These are phyloP conservation scores for Fonsecaea erecta DNA, from an alignment of 2,329 filamentous ascomycete genomes.

Conservation along the genomic window DNA sequence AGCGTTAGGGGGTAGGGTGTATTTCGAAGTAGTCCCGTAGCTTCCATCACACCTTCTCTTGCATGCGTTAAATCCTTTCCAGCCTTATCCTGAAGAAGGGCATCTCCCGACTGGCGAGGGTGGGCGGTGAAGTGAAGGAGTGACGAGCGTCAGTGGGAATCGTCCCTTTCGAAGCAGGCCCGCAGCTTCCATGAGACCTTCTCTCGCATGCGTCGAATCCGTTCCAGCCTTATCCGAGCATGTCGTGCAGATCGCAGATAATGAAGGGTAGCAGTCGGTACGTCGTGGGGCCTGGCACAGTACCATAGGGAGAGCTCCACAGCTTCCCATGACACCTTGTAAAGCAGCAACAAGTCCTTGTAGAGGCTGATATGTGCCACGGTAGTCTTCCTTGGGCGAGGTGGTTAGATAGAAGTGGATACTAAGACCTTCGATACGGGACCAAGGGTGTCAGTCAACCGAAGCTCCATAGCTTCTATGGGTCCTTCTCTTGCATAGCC, in stretches of 20 bases:
- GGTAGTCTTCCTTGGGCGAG: not conserved
- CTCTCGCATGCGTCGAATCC: constrained; percentile 6
- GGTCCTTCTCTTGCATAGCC: constrained; percentile 14
- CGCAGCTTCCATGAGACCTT: constrained; percentile 17
- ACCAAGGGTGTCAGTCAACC: not conserved
- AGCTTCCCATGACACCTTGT: constrained; percentile 2
- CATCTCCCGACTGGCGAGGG: too few relatives aligned
- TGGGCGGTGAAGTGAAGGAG: not conserved
- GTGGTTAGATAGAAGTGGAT: not conserved
- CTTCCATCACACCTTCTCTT: constrained; percentile 17
- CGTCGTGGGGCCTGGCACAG: not conserved
- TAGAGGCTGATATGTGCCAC: not conserved
- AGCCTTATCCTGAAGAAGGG: not conserved
- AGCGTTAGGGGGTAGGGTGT: not conserved
- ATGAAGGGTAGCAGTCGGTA: not conserved
- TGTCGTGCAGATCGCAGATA: not conserved
- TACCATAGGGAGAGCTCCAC: constrained; percentile 3
- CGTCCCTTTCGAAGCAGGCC: constrained; percentile 7
- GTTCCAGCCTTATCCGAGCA: not conserved
- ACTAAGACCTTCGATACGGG: not conserved
- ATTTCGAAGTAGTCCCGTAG: constrained; percentile 9
- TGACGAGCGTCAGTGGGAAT: not conserved
- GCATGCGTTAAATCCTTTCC: constrained; percentile 1
- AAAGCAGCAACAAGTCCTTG: constrained; percentile 8
- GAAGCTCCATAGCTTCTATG: constrained; percentile 8